Evolutionary conservation across 2,329 filamentous ascomycete genomes (phyloP), one percentile per base, ranked within the genome.

Genomic region (Fusarium subglutinans): DNA sequence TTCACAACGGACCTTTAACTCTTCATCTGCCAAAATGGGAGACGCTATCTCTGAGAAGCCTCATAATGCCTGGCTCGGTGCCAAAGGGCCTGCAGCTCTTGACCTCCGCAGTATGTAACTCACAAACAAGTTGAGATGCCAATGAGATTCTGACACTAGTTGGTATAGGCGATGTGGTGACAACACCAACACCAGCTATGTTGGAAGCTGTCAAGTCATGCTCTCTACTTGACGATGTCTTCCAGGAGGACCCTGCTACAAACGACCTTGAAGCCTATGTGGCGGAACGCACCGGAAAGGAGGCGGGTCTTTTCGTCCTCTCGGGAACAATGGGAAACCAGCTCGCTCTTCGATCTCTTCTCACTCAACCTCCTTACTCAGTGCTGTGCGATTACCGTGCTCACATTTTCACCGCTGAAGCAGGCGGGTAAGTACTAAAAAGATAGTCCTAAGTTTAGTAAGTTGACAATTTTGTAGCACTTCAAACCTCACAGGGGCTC

Each of bases 281-380:
- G 50, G 94, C 94, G 24, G 80, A 87, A 38, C 87, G 97, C 8
- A 90, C 94, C 2, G 90, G 90, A 75, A 95, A 97, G 77, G 92
- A 95, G 78, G 90, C 90, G 13, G 93, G 90, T 0, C 86, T 98
- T 9, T 91, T 98, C 61, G 94, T 98, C 63, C 87, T 97, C 67
- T 96, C 94, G 0, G 96, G 96, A 8, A 98, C 95, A 9, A 98
- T 98, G 95, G 95, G 94, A 45, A 98, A 98, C 83, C 95, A 98
- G 81, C 86, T 98, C 24, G 92, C 93, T 1, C 87, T 98, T 47
- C 90, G 95, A 44, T 88, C 93, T 4, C 92, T 96, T 67, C 87
- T 98, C 20, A 88, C 86, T 2, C 92, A 94, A 69, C 95, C 95
- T 20, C 96, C 96, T 0, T 91, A 97, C 80, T 89, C 89, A 13